Evolutionary conservation across 306 rosid species (phyloP), one percentile per base, ranked within the genome.

Genomic region (Prunus kanzakura): DNA sequence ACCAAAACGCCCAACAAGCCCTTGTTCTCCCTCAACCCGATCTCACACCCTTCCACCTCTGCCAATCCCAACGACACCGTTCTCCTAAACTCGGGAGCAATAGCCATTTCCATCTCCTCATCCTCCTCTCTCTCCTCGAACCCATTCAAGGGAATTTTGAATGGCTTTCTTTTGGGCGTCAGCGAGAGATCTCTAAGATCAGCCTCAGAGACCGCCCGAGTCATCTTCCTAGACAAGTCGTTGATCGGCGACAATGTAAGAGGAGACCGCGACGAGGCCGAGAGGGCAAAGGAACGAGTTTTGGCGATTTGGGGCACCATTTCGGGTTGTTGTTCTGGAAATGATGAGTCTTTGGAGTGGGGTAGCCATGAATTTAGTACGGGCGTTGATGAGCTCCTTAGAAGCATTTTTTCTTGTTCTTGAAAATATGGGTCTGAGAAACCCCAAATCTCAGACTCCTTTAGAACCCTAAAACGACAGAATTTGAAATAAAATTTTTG

Each of bases 1-100:
- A 77, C 87, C 75, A 85, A 67, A 38, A 74, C 80, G 55, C 66
- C 58, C 72, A 60, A 20, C 78, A 63, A 15, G 47, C 65, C 77
- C 22, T n/a, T 50, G 23, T 19, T 61, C 57, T 78, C 83, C 49
- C 64, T 71, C n/a, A 19, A 2, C 11, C 75, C 84, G 19, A 18
- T 69, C 80, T 81, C 85, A 32, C 75, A 74, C 20, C 64, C 71
- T 41, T 84, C 87, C 88, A 64, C 14, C 86, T 84, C 78, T 79
- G n/a, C 3, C 87, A 87, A 20, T 60, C 69, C 81, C 43, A 77
- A 82, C 35, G 91, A 86, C 81, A 82, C 67, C 76, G 87, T 84
- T 69, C 79, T 80, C 56, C 54, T n/a, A 75, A 55, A 35, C 63
- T 68, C 72, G 23, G 55, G 49, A 9, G 49, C 8, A 64, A 35